A percentile compares a stretch with the other conserved stretches of the same genome.
These are phyloP conservation scores for Lotus japonicus DNA, from an alignment of 306 rosid species.

Conservation along the genomic window DNA sequence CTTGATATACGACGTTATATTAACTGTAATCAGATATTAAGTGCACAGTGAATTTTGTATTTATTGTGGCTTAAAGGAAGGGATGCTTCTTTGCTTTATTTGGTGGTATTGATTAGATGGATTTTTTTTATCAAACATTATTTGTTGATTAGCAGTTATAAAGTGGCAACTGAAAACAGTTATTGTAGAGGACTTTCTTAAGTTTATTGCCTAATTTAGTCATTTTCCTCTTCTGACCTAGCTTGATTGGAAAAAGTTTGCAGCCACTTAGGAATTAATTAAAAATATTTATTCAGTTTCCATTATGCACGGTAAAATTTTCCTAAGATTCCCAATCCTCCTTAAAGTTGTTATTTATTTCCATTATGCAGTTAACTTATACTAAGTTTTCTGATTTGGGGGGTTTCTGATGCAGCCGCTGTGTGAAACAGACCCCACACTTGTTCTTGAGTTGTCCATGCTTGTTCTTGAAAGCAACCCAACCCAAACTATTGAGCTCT, in stretches of 20 bases:
- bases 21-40: constrained; percentile 7
- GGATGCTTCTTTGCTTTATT: background rate
- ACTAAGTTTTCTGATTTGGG: constrained; percentile 20
- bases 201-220: constrained; percentile 2
- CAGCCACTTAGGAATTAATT: background rate
- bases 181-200: background rate
- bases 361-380: background rate
- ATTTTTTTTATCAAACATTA: background rate
- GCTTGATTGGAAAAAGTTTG: background rate
- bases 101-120: background rate
- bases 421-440: constrained; percentile 80
- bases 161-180: background rate
- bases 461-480: constrained; percentile 97
- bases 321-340: background rate
- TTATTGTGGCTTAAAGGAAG: background rate
- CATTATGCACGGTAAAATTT: background rate
- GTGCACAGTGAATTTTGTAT: background rate
- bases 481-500: constrained; percentile 86
- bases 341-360: background rate
- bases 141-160: background rate
- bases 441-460: constrained; percentile 88
- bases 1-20: background rate
- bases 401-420: constrained; percentile 73
- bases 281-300: background rate
- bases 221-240: background rate